Evolutionary conservation across 1,284 basidiomycete species (phyloP).

Genomic region (Rhodotorula sp.): DNA sequence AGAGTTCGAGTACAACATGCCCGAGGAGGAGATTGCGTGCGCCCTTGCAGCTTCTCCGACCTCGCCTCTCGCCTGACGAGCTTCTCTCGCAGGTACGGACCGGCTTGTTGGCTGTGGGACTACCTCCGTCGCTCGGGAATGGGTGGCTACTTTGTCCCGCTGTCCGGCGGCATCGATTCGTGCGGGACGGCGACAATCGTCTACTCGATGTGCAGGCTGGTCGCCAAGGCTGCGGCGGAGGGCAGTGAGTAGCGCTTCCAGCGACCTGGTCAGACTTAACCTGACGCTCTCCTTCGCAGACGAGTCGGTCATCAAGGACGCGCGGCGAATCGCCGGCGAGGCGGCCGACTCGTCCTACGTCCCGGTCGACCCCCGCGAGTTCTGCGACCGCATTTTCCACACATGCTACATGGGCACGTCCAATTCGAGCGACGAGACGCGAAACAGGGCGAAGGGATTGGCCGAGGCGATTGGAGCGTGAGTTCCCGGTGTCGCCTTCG

Average conservation of each 20-base stretch:
- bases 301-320: slow-evolving; percentile 83
- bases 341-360: slow-evolving; percentile 72
- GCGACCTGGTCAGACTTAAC: not conserved
- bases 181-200: slow-evolving; percentile 95
- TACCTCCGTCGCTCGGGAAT: slow-evolving; percentile 90
- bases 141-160: slow-evolving; percentile 92
- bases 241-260: slow-evolving; percentile 59
- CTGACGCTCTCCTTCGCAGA: slow-evolving; percentile 54
- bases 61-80: not conserved
- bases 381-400: slow-evolving; percentile 83
- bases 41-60: slow-evolving; percentile 47
- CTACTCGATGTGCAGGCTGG: slow-evolving; percentile 91
- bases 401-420: slow-evolving; percentile 99
- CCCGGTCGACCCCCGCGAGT: slow-evolving; percentile 81
- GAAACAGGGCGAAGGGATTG: slow-evolving; percentile 79
- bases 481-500: slow-evolving; percentile 27
- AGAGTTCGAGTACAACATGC: slow-evolving; percentile 73
- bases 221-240: slow-evolving; percentile 66
- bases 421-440: slow-evolving; percentile 85
- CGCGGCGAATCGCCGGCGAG: slow-evolving; percentile 82
- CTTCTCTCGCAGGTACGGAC: slow-evolving; percentile 67
- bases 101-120: slow-evolving; percentile 99
- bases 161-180: slow-evolving; percentile 97
- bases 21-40: slow-evolving; percentile 96
- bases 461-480: slow-evolving; percentile 84